Conservation (phyloP, 164 flowering plant species). For the Magnolia sinica region DNA sequence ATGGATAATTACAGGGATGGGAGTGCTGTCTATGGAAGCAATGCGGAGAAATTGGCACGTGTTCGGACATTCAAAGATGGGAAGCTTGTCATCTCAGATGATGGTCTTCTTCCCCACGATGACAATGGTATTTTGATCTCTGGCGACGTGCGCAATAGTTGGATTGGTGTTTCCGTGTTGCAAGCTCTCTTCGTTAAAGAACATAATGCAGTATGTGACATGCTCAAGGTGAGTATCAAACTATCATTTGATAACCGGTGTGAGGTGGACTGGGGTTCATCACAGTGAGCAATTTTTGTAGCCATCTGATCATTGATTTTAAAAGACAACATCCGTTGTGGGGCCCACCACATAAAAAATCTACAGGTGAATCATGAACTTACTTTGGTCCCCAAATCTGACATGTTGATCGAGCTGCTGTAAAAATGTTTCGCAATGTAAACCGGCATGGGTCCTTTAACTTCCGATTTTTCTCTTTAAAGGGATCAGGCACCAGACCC, state of each 20-base stretch:
- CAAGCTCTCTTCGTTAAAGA: slow-evolving; percentile 46
- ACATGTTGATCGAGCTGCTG: too few species aligned
- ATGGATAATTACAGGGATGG: slow-evolving; percentile 31
- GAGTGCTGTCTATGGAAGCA: slow-evolving; percentile 44
- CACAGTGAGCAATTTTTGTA: too few species aligned
- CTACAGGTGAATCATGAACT: too few species aligned
- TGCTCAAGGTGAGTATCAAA: slow-evolving; percentile 27
- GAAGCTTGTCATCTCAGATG: slow-evolving; percentile 31
- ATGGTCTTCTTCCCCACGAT: slow-evolving; percentile 39
- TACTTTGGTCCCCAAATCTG: too few species aligned
- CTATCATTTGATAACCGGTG: not conserved
- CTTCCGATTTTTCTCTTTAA: too few species aligned
- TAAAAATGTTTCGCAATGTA: too few species aligned
- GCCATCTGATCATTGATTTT: too few species aligned
- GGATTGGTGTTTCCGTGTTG: slow-evolving; percentile 40
- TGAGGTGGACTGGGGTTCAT: too few species aligned
- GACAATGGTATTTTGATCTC: slow-evolving; percentile 27
- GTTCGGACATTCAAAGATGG: slow-evolving; percentile 42
- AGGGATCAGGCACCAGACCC: too few species aligned
- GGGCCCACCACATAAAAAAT: too few species aligned
- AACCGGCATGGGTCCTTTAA: too few species aligned
- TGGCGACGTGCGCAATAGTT: slow-evolving; percentile 44
- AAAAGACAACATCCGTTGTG: too few species aligned
- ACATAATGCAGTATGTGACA: slow-evolving; percentile 43
- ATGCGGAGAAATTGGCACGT: slow-evolving; percentile 14